Percentiles rank a stretch among this genome's conserved stretches.
Evolutionary conservation across 2,329 filamentous ascomycete species (phyloP).

Genomic region (Corinectria fuckeliana): DNA sequence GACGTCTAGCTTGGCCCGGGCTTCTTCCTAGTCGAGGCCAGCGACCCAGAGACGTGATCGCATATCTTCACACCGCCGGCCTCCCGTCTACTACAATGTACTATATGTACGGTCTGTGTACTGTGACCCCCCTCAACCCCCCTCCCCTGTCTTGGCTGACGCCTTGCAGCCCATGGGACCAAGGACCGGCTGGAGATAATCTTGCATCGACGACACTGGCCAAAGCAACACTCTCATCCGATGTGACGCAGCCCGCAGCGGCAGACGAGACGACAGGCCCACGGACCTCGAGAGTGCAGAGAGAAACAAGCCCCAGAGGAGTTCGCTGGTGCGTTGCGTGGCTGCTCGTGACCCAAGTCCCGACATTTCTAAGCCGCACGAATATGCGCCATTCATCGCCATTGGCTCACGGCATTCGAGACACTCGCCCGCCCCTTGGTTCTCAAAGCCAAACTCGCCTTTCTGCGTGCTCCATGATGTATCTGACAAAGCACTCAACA

Average conservation of each 20-base stretch:
- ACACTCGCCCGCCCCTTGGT: neutral
- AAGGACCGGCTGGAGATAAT: neutral
- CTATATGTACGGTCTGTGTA: too few species aligned
- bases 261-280: neutral
- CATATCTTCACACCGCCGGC: constrained; percentile 19
- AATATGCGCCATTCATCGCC: neutral
- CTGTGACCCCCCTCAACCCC: neutral
- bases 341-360: neutral
- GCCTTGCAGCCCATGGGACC: neutral
- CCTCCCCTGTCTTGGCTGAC: neutral
- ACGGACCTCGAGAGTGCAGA: neutral
- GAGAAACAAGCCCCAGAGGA: neutral
- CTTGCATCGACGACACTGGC: neutral
- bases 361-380: neutral
- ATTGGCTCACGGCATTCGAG: neutral
- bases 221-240: neutral
- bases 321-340: neutral
- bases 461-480: neutral
- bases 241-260: neutral
- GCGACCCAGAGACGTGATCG: neutral
- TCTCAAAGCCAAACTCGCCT: neutral
- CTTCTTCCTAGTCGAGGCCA: neutral
- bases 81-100: neutral
- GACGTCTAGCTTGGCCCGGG: neutral
- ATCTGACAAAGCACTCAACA: neutral